Base-by-base conservation (phyloP, 768 basidiomycete species). In the Pleurotus ostreatus region DNA sequence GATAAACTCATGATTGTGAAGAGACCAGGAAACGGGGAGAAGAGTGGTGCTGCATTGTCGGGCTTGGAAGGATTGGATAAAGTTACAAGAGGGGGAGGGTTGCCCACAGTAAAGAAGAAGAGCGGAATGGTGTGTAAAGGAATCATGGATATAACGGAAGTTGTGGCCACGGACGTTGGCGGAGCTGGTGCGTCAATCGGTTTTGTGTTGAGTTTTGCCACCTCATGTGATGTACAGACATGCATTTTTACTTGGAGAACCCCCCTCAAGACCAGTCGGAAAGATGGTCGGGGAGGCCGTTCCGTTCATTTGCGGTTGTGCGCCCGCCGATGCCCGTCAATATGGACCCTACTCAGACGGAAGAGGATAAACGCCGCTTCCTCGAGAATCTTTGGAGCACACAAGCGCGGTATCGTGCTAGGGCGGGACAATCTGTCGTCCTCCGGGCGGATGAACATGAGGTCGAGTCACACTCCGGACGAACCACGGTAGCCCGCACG, bases 1-100 rank as follows among this genome's bases (percentile, higher is more conserved):
- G 96, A 99, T 71, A 92, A 92, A 65, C 75, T 99, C 18, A 79
- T 98, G 67, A 84, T 99, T 58, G 89, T 86, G 46, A 98, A 98
- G 72, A 81, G 97, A 23, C 90, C 81, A 43, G 84, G 74, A 30
- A 88, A 78, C 65, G 86, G 83, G 41, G 92, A 89, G 68, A 94
- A 82, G 71, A 79, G 81, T 43, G 93, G 89, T 3, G 81, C 83
- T 46, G 68, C 78, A 8, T 68, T 94, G 47, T 77, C 89, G 3
- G 92, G 94, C 1, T 71, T 96, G 54, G 89, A 93, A 61, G 85
- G 89, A 22, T 71, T 90, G 12, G 91, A 94, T 47, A 89, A 82
- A 65, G 66, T 89, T 30, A 82, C 82, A 1, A 88, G 85, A 62
- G 74, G 76, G 1, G 80, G 85, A 46, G 78, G 82, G 2, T 72